Evolutionary conservation across 2,329 filamentous ascomycete genomes (phyloP).

Genomic region (Penicillium sp.): DNA sequence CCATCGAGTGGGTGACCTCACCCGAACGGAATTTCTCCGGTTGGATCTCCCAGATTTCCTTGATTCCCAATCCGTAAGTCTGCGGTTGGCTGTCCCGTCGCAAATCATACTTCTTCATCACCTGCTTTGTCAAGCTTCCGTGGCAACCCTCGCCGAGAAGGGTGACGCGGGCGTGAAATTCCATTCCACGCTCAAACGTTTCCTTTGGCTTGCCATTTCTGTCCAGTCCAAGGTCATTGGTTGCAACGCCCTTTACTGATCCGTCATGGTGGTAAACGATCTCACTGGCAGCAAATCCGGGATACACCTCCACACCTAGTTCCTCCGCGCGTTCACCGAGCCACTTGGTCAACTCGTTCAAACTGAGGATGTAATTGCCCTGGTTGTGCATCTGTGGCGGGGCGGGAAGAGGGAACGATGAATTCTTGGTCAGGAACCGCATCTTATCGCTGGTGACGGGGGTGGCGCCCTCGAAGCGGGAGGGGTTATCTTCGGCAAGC

Average conservation of each 20-base stretch:
- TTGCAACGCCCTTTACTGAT: constrained; percentile 87
- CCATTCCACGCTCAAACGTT: constrained; percentile 93
- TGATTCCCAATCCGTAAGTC: constrained; percentile 90
- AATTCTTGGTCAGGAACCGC: constrained; percentile 84
- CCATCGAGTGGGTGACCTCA: constrained; percentile 81
- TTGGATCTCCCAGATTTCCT: constrained; percentile 95
- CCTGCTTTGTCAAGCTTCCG: constrained; percentile 89
- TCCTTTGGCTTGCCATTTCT: constrained; percentile 81
- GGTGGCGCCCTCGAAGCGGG: constrained; percentile 81
- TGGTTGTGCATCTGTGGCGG: constrained; percentile 98
- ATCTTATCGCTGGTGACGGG: constrained; percentile 80
- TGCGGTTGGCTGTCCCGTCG: constrained; percentile 85
- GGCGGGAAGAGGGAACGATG: constrained; percentile 72
- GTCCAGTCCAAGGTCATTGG: constrained; percentile 84
- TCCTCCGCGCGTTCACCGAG: constrained; percentile 95
- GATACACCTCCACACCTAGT: constrained; percentile 90
- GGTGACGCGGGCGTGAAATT: constrained; percentile 89
- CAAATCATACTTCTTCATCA: constrained; percentile 89
- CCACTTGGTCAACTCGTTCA: constrained; percentile 96
- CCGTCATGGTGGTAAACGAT: constrained; percentile 82
- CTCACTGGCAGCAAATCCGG: constrained; percentile 91
- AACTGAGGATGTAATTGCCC: constrained; percentile 93
- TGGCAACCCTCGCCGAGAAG: constrained; percentile 94
- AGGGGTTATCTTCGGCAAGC: constrained; percentile 82
- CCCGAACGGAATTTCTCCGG: constrained; percentile 89